Conservation (phyloP, 495 filamentous ascomycete species). For the Daldinia bambusicola region DNA sequence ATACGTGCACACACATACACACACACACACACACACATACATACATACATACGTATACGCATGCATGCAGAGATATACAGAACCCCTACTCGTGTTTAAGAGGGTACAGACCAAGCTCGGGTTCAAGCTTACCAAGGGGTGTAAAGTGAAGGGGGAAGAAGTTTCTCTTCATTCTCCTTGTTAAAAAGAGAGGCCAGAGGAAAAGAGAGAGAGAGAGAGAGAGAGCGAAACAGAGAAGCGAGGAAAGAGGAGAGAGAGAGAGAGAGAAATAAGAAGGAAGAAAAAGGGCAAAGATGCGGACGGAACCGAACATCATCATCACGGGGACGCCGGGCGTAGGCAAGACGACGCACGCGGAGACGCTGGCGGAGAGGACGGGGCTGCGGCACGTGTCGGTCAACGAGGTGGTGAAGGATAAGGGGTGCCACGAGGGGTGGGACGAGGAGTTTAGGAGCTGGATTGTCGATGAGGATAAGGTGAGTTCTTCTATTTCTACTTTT, state of each 20-base stretch:
- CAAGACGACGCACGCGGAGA: conserved; percentile 89
- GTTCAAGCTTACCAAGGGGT: too few species aligned
- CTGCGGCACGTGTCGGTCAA: conserved; percentile 90
- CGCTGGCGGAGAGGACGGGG: conserved; percentile 69
- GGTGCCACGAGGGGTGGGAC: conserved; percentile 85
- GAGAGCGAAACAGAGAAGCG: too few species aligned
- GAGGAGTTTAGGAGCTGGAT: conserved; percentile 88
- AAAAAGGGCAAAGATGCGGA: conserved; percentile 59
- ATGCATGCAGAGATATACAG: too few species aligned
- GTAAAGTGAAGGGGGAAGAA: too few species aligned
- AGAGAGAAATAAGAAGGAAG: conserved; percentile 14
- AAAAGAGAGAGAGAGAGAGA: too few species aligned
- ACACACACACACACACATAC: too few species aligned
- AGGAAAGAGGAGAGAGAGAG: background rate
- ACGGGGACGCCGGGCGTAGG: conserved; percentile 96
- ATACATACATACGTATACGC: too few species aligned
- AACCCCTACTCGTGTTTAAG: too few species aligned
- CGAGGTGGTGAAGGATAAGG: conserved; percentile 83
- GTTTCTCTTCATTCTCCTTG: too few species aligned
- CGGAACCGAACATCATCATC: conserved; percentile 87
- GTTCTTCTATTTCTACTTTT: conserved; percentile 26
- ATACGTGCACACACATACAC: too few species aligned
- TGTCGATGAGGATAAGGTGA: conserved; percentile 95
- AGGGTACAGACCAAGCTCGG: background rate
- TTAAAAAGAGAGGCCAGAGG: too few species aligned